These are phyloP conservation scores for Tarenaya hassleriana DNA, from an alignment of 345 rosid species.

Conservation along the genomic window DNA sequence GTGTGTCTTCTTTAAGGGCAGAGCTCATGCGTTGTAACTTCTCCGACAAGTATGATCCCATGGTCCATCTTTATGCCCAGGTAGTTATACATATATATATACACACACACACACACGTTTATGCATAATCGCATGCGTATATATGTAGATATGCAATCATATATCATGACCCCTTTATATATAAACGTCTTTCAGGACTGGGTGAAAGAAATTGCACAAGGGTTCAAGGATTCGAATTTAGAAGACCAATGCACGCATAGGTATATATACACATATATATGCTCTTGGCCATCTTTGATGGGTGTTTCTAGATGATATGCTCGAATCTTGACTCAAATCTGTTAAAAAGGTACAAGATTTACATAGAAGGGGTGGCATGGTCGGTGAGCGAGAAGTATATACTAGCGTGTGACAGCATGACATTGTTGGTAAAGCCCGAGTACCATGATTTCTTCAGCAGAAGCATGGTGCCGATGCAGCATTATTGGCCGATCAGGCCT, in stretches of 20 bases:
- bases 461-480: conserved; percentile 39
- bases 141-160: neutral
- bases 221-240: conserved; percentile 37
- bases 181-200: conserved; percentile 29
- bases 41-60: conserved; percentile 31
- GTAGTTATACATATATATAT: conserved; percentile 22
- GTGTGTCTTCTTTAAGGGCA: conserved; percentile 27
- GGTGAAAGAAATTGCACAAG: conserved; percentile 27
- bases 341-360: conserved; percentile 41
- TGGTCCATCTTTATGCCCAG: conserved; percentile 34
- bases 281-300: neutral
- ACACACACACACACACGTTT: no score
- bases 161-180: neutral
- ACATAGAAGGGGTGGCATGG: conserved; percentile 48
- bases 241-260: conserved; percentile 56
- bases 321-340: neutral
- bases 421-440: conserved; percentile 31
- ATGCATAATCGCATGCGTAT: no score
- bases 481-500: conserved; percentile 46
- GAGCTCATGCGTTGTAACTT: conserved; percentile 47
- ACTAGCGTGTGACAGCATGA: conserved; percentile 40
- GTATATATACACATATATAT: conserved; percentile 16
- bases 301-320: neutral
- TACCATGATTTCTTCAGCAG: conserved; percentile 40
- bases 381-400: conserved; percentile 49